A percentile compares a stretch with the other conserved stretches of the same genome.
Conservation (phyloP, 495 filamentous ascomycete genomes). For the Hypomontagnella monticulosa region DNA sequence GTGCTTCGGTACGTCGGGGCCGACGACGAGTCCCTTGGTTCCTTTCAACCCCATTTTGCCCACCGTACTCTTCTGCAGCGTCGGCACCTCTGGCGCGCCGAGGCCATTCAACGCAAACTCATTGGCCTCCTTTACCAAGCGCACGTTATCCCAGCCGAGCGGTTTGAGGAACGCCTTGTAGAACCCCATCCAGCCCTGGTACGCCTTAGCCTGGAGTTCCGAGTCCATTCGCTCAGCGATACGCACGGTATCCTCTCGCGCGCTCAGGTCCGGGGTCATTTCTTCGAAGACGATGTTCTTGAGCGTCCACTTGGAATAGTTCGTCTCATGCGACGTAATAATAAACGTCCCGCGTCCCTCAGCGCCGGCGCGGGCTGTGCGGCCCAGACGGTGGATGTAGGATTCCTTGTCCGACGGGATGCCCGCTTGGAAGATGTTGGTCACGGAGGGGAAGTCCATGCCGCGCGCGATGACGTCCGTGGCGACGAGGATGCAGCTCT, state of each 20-base stretch:
- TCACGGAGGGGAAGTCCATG: conserved; percentile 80
- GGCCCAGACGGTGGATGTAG: conserved; percentile 79
- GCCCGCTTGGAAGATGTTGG: conserved; percentile 76
- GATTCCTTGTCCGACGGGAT: conserved; percentile 68
- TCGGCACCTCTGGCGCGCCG: conserved; percentile 56
- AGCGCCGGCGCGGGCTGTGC: conserved; percentile 75
- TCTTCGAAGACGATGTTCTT: conserved; percentile 49
- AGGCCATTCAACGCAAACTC: conserved; percentile 54
- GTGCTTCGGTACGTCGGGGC: conserved; percentile 39
- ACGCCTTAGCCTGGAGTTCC: conserved; percentile 41
- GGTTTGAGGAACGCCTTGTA: conserved; percentile 61
- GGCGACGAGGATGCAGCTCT: conserved; percentile 67
- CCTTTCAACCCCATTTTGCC: conserved; percentile 66
- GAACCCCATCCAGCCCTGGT: conserved; percentile 59
- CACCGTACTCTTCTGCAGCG: conserved; percentile 54
- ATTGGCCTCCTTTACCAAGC: conserved; percentile 58
- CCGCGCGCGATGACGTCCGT: conserved; percentile 77
- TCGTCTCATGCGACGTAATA: conserved; percentile 67
- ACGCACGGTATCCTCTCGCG: conserved; percentile 33
- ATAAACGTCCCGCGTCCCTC: conserved; percentile 74
- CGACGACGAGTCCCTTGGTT: conserved; percentile 48
- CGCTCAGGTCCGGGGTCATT: conserved; percentile 43
- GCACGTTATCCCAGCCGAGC: conserved; percentile 48
- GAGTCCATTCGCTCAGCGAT: conserved; percentile 35
- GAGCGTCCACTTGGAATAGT: conserved; percentile 60